These are phyloP conservation scores for Euphorbia peplus DNA, from an alignment of 345 rosid genomes.

Conservation along the genomic window DNA sequence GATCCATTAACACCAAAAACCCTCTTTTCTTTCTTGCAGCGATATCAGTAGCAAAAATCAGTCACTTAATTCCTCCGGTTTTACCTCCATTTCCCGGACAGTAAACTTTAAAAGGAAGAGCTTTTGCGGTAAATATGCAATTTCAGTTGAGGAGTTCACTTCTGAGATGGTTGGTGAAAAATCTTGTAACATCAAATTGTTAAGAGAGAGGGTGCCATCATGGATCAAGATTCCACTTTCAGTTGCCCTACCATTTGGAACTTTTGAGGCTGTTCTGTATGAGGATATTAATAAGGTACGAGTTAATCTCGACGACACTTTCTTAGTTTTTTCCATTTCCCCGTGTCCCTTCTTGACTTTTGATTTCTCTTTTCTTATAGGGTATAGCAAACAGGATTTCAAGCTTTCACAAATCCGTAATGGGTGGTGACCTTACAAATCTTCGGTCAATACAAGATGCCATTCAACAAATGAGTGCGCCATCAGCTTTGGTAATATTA, in stretches of 20 bases:
- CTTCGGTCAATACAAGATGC: constrained; percentile 49
- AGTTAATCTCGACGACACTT: constrained; percentile 4
- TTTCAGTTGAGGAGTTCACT: constrained; percentile 39
- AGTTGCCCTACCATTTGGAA: constrained; percentile 44
- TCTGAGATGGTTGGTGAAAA: constrained; percentile 42
- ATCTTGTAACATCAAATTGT: constrained; percentile 38
- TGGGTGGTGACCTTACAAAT: constrained; percentile 47
- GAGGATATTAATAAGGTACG: constrained; percentile 34
- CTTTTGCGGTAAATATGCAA: constrained; percentile 37
- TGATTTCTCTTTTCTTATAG: constrained; percentile 27
- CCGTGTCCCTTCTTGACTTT: no score
- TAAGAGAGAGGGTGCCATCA: constrained; percentile 36
- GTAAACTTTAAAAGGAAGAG: constrained; percentile 24
- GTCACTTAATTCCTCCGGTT: constrained; percentile 20
- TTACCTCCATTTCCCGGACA: constrained; percentile 24
- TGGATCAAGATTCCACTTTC: constrained; percentile 41
- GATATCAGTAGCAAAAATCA: constrained; percentile 24
- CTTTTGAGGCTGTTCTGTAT: constrained; percentile 34
- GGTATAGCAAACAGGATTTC: constrained; percentile 40
- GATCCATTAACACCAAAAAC: background rate
- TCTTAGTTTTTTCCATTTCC: no score
- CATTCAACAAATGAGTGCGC: constrained; percentile 39
- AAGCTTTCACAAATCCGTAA: constrained; percentile 28
- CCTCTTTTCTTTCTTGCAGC: constrained; percentile 25
- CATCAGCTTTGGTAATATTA: constrained; percentile 29